Percentiles rank a stretch among this genome's conserved stretches.
Evolutionary conservation across 2,329 filamentous ascomycete genomes (phyloP).

Genomic region (Monosporascus sp.): DNA sequence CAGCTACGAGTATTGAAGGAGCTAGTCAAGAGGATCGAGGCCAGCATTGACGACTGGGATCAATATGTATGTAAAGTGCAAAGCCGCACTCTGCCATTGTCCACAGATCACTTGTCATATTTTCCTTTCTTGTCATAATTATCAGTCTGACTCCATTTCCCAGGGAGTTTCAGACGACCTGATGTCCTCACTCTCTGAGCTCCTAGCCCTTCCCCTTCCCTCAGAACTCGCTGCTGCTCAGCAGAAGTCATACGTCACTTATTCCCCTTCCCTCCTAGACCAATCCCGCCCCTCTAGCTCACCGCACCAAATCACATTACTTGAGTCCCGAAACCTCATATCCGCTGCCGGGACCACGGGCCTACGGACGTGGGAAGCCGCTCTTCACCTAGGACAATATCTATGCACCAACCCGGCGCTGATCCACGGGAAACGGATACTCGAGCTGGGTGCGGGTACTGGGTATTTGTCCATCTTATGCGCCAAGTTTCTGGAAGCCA

Average conservation of each 20-base stretch:
- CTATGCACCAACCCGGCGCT: constrained; percentile 44
- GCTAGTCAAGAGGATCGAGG: constrained; percentile 64
- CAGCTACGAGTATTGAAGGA: constrained; percentile 67
- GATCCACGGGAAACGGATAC: constrained; percentile 50
- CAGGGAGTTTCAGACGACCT: constrained; percentile 82
- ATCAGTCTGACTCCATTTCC: constrained; percentile 16
- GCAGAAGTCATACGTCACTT: constrained; percentile 70
- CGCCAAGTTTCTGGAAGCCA: constrained; percentile 57
- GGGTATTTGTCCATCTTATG: constrained; percentile 71
- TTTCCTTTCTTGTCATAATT: constrained; percentile 7
- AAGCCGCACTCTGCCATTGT: not conserved
- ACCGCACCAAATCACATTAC: constrained; percentile 47
- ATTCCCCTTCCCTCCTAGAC: constrained; percentile 41
- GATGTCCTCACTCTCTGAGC: constrained; percentile 59
- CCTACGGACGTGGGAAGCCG: constrained; percentile 75
- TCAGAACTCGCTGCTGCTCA: constrained; percentile 62
- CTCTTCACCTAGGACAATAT: constrained; percentile 66
- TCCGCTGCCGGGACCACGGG: constrained; percentile 69
- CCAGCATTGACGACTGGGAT: constrained; percentile 73
- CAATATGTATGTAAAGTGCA: constrained; percentile 64
- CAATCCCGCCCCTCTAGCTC: not conserved
- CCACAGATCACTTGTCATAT: constrained; percentile 1
- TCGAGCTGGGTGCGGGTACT: constrained; percentile 73
- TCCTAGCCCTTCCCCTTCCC: constrained; percentile 60
- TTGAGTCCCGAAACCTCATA: constrained; percentile 65